Base-by-base conservation (phyloP, 208 protist species). In the Herpetomonas samuelpessoai region DNA sequence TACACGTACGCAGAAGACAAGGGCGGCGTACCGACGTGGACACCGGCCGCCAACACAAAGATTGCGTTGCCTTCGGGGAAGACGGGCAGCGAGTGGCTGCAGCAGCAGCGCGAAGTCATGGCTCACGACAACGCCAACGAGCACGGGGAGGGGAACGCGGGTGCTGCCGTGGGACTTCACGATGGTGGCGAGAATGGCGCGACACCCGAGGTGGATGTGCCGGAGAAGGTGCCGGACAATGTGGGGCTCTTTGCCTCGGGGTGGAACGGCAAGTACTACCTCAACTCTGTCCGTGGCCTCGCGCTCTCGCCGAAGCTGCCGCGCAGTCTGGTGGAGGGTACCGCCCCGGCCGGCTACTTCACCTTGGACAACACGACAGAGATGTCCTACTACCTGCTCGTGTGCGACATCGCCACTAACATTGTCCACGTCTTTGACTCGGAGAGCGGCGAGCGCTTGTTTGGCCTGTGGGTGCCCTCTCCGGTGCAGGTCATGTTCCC, bases 401-500 rank as follows among this genome's bases (percentile, higher is more conserved):
- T 91, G 22, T 95, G 83, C 65, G 88, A 95, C 56, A 47, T 87
- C 19, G 73, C 83, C 7, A 50, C 66, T n/a, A 86, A 79, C 65
- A 71, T 63, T 24, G 46, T 95, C 14, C 83, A 86, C 62, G 85
- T 95, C 28, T 95, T 95, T 61, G 65, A 85, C 62, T 44, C 79
- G 12, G 65, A 84, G 27, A 88, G 66, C 24, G 88, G 88, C 2
- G 76, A 84, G 25, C 74, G 74, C 48, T 60, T 95, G 2, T 95
- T 92, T 53, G 73, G 74, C 29, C 61, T 95, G 35, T 62, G 49
- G 45, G 76, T 88, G 27, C 81, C 85, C 41, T 91, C 88, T 10
- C 88, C 88, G n/a, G 79, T 95, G 10, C 88, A 95, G 73, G 85
- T 95, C 1, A 54, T 76, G 47, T 95, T 95, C 56, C 83, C 87